phyloP scores from a whole-genome alignment of 345 rosid species.

The Tarenaya hassleriana region DNA sequence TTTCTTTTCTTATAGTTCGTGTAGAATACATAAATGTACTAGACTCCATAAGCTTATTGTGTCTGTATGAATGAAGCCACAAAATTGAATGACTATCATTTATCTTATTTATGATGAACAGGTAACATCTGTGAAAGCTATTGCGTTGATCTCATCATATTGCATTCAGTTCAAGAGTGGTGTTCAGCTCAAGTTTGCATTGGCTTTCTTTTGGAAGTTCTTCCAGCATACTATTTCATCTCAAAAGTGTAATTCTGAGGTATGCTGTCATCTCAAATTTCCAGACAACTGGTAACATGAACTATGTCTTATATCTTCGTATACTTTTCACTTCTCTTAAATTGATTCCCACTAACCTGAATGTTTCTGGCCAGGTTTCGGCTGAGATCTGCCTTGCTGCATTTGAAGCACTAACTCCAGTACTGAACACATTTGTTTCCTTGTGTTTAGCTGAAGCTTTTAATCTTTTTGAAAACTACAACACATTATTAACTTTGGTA shows the following conservation, averaged over 20 bases:
- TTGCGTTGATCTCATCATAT: conserved; percentile 50
- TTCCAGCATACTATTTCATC: conserved; percentile 42
- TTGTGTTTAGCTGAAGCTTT: conserved; percentile 47
- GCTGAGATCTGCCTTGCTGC: conserved; percentile 74
- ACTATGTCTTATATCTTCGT: conserved; percentile 1
- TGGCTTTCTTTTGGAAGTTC: conserved; percentile 62
- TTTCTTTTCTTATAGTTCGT: conserved; percentile 16
- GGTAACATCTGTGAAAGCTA: conserved; percentile 53
- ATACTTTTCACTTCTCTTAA: not conserved
- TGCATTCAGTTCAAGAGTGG: conserved; percentile 42
- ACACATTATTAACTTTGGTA: conserved; percentile 24
- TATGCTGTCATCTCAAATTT: conserved; percentile 21
- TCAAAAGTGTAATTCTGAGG: conserved; percentile 59
- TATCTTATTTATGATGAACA: conserved; percentile 30
- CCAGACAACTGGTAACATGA: conserved; percentile 10
- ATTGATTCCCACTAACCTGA: conserved; percentile 18
- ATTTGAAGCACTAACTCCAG: conserved; percentile 65
- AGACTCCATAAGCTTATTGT: not conserved
- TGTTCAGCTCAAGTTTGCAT: conserved; percentile 37
- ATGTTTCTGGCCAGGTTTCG: conserved; percentile 41
- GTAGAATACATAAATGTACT: not conserved
- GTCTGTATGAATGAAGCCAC: not conserved
- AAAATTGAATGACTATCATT: conserved; percentile 10
- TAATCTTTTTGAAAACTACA: conserved; percentile 40
- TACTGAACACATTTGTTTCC: conserved; percentile 43